A percentile compares a stretch with the other conserved stretches of the same genome.
Evolutionary conservation across 148 eudicot genomes (phyloP).

Genomic region (Camellia sinensis): DNA sequence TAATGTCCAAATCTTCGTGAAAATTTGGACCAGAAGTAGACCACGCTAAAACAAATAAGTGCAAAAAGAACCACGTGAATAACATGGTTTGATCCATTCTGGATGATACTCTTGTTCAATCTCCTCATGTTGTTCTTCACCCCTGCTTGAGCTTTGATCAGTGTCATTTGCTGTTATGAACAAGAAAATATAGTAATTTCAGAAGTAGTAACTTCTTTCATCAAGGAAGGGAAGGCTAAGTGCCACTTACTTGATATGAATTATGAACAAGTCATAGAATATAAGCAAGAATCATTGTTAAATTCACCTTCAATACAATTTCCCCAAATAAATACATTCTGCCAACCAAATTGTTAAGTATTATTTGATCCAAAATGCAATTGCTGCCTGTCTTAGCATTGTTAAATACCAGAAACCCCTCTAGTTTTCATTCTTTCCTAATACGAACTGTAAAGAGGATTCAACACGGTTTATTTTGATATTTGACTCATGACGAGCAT

Average conservation of each 20-base stretch:
- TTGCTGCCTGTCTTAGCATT: not conserved
- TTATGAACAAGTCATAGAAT: not conserved
- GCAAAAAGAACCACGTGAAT: conserved; percentile 85
- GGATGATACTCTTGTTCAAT: conserved; percentile 74
- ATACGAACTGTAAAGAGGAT: not conserved
- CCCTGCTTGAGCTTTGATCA: conserved; percentile 85
- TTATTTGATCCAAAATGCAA: not conserved
- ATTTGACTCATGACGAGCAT: not conserved
- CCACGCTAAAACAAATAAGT: conserved; percentile 56
- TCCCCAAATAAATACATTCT: no score
- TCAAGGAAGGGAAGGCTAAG: not conserved
- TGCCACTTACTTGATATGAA: not conserved
- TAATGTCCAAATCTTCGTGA: conserved; percentile 37
- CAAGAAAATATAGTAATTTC: conserved; percentile 13
- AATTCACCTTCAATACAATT: not conserved
- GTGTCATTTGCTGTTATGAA: conserved; percentile 76
- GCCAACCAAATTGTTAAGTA: not conserved
- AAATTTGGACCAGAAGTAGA: conserved; percentile 71
- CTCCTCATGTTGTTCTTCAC: conserved; percentile 91
- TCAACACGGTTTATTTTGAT: not conserved
- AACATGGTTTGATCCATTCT: conserved; percentile 70
- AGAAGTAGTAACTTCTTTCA: not conserved
- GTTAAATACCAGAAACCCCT: not conserved
- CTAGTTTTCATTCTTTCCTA: not conserved
- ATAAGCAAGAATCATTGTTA: not conserved